A percentile compares a stretch with the other conserved stretches of the same genome.
Evolutionary conservation across 2,329 filamentous ascomycete species (phyloP).

Genomic region (Microdochium trichocladiopsis): DNA sequence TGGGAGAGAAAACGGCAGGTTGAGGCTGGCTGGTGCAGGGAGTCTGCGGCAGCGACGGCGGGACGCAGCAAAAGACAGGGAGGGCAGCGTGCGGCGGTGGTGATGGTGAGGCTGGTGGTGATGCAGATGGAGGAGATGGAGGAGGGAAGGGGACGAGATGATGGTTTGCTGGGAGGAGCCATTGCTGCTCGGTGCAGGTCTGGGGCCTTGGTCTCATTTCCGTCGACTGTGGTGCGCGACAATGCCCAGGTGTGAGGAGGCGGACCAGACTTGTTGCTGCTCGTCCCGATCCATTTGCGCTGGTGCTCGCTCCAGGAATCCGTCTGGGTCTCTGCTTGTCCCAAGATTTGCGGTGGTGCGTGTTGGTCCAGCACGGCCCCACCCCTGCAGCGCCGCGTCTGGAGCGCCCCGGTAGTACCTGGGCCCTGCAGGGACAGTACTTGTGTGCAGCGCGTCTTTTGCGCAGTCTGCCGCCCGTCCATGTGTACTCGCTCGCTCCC

Average conservation of each 20-base stretch:
- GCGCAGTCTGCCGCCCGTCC: too few species aligned
- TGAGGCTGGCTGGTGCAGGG: neutral
- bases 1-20: constrained; percentile 7
- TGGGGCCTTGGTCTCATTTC: constrained; percentile 28
- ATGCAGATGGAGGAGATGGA: constrained; percentile 15
- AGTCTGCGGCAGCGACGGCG: neutral
- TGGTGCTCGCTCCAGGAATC: neutral
- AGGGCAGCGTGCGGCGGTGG: constrained; percentile 11
- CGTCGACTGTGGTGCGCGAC: constrained; percentile 1
- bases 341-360: neutral
- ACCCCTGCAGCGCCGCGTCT: neutral
- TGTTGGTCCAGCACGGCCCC: neutral
- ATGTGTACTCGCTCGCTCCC: too few species aligned
- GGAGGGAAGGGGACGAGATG: neutral
- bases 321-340: neutral
- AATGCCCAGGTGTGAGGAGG: neutral
- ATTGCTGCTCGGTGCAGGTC: constrained; percentile 20
- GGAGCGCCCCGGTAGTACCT: neutral
- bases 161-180: constrained; percentile 19
- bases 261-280: neutral
- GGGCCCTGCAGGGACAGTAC: neutral
- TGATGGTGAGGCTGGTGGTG: constrained; percentile 12
- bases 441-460: neutral
- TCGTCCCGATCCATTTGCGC: neutral
- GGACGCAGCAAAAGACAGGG: constrained; percentile 1